Evolutionary conservation across 306 rosid species (phyloP), one percentile per base, ranked within the genome.

Genomic region (Spatholobus suberectus): DNA sequence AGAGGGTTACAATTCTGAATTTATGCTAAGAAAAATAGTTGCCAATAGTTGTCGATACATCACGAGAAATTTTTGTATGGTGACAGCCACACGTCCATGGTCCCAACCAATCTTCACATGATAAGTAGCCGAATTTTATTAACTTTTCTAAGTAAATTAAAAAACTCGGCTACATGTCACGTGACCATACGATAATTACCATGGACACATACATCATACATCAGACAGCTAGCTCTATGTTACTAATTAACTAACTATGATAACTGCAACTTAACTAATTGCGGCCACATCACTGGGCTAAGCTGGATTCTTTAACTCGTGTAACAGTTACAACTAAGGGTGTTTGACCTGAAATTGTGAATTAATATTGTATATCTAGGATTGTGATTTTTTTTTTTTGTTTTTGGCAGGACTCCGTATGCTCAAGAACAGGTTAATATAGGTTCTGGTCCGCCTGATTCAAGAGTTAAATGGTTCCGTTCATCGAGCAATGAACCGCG

Each of bases 391-490:
- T 72, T 15, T 29, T 2, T 14, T 55, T 27, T 14, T 11, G 4
- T 4, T 80, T 34, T 18, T 20, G 29, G 71, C 89, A 94, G 99
- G 89, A 92, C 98, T 58, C 95, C 98, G 0, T 91, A 89, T 91
- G 98, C 91, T 86, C 97, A 91, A 85, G 99, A 96, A 72, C 85
- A 77, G 84, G 98, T 94, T 76, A 87, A 94, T 87, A 91, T 96
- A 37, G 99, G 99, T 21, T 87, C 95, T 49, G 97, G 97, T 8
- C 98, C 99, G 32, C 98, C 99, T 0, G 97, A 97, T 49, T 92
- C 98, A 1, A 92, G 86, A 69, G 86, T 89, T 47, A 86, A 93
- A 77, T 96, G 99, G 99, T 96, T 94, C 77, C 86, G 97, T 26
- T 96, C 99, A 15, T 21, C 89, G 12, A 94, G 98, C 89, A 81